Base-by-base conservation (phyloP, 1,284 basidiomycete genomes). In the Cystobasidium sp. region DNA sequence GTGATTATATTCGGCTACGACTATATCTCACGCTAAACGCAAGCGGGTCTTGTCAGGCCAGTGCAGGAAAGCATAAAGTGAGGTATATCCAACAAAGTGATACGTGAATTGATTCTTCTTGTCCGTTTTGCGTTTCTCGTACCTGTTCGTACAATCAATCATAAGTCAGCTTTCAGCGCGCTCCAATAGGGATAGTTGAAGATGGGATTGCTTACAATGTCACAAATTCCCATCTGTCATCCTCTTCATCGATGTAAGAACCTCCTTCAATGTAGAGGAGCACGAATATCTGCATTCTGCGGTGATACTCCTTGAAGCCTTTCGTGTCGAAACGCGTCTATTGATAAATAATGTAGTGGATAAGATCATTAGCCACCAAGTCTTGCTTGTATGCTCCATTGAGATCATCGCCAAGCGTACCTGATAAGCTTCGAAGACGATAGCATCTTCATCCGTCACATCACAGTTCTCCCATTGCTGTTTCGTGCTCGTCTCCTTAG, bases 221-320 rank as follows among this genome's bases (percentile, higher is more conserved):
- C 56, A 82, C 82, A 68, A 84, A 84, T 75, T 84, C 83, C 84
- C 84, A 84, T 47, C 82, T 79, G 31, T 76, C 58, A 73, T 84
- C 84, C 20, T 84, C 83, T 71, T 84, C 85, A 77, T 91, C 88
- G 76, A 99, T 92, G 83, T 94, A 98, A 39, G 91, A 93, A 6
- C 94, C 94, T 7, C 89, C 97, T 81, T 99, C 96, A 80, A 99
- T 96, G 83, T 93, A 98, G 8, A 99, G 85, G 53, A 97, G 83
- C 74, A 97, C 92, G 81, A 97, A 97, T 68, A 97, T 82, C 83
- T 98, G 96, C 91, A 97, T 97, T 69, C 89, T 86, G n/a, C 91
- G 87, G 80, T 97, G 96, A 79, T 93, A 95, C 82, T 96, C 93
- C 79, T 86, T 87, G 84, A 97, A 99, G 4, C 93, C 94, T 5